phyloP scores from a whole-genome alignment of 139 green algal genomes.

The Chlorella sp. region DNA sequence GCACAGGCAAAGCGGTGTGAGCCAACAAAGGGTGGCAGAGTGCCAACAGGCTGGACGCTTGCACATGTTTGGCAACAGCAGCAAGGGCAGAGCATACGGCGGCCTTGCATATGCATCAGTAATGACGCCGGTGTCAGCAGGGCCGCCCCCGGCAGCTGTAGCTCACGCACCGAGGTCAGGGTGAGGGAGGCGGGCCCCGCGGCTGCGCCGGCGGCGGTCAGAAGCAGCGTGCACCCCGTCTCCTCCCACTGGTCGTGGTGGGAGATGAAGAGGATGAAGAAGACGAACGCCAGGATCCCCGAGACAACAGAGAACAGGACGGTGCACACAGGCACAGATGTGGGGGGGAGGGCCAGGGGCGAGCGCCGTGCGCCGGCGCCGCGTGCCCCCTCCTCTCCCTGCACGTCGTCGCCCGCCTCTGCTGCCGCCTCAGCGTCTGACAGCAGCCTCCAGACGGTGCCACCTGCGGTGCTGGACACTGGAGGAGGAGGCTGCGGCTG shows the following conservation, averaged over 20 bases:
- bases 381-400: too few species aligned
- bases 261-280: slow-evolving; percentile 5
- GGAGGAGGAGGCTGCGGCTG: neutral
- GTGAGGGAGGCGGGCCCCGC: neutral
- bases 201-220: neutral
- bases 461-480: neutral
- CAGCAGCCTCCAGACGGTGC: neutral
- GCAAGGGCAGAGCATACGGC: too few species aligned
- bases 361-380: neutral
- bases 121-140: neutral
- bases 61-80: too few species aligned
- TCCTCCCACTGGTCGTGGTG: slow-evolving; percentile 9
- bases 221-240: neutral
- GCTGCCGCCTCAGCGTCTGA: neutral
- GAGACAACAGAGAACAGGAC: neutral
- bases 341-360: neutral
- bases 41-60: too few species aligned
- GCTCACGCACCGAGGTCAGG: neutral
- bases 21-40: too few species aligned
- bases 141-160: too few species aligned
- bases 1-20: neutral
- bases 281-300: neutral
- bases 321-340: neutral
- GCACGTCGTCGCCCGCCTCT: neutral
- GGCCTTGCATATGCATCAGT: neutral